Conservation (phyloP, 2,329 filamentous ascomycete genomes). For the Herpotrichia juniperi region DNA sequence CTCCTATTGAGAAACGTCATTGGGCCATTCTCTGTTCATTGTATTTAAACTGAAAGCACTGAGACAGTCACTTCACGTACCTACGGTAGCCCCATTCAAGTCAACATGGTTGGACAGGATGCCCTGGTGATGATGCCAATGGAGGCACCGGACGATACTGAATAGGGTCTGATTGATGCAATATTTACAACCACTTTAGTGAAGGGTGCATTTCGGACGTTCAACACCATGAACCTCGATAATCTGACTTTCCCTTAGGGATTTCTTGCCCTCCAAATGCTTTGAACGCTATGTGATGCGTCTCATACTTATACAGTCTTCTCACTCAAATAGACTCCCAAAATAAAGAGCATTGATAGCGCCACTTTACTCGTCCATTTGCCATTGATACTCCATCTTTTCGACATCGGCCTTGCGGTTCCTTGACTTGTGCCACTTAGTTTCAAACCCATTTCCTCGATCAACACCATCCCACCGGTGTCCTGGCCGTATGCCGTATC, state of each 20-base stretch:
- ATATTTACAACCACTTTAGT: background rate
- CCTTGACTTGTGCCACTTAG: slow-evolving; percentile 85
- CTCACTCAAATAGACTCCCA: background rate
- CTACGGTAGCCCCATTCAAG: background rate
- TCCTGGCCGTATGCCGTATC: slow-evolving; percentile 90
- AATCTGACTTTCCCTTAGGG: background rate
- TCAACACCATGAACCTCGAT: background rate
- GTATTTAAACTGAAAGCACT: too few relatives aligned
- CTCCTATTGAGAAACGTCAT: background rate
- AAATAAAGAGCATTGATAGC: background rate
- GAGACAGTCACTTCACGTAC: background rate
- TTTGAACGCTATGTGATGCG: background rate
- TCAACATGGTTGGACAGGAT: too few relatives aligned
- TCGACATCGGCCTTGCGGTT: slow-evolving; percentile 79
- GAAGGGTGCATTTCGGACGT: background rate
- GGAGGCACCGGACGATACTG: background rate
- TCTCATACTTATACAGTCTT: background rate
- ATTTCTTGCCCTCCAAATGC: background rate
- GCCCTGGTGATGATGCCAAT: background rate
- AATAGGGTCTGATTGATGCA: too few relatives aligned
- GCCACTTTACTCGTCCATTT: slow-evolving; percentile 78
- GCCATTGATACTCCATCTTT: slow-evolving; percentile 88
- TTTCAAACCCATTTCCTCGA: slow-evolving; percentile 90
- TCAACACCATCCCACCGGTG: slow-evolving; percentile 98
- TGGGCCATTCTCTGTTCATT: too few relatives aligned